Percentiles rank a stretch among this genome's conserved stretches.
phyloP scores from a whole-genome alignment of 2,329 filamentous ascomycete species.

The Fusarium annulatum region DNA sequence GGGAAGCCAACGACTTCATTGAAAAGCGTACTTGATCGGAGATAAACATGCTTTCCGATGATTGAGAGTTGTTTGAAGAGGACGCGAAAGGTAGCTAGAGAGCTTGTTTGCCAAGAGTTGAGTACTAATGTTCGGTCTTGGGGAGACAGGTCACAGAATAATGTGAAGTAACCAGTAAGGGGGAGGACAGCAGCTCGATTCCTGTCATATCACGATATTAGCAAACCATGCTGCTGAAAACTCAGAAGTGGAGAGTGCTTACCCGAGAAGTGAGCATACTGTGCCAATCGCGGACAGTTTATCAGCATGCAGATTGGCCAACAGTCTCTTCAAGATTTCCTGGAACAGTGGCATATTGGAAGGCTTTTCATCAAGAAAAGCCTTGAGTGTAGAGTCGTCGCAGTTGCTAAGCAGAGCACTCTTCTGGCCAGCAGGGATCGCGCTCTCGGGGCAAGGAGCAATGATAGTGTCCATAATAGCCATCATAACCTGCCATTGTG shows the following conservation, averaged over 20 bases:
- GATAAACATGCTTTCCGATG: background rate
- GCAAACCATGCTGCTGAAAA: too few species aligned
- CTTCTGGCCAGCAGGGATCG: background rate
- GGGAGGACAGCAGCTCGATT: background rate
- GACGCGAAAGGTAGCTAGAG: background rate
- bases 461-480: conserved; percentile 1
- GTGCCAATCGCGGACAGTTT: background rate
- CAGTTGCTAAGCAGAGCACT: background rate
- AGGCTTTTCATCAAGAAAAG: background rate
- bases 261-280: background rate
- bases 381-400: background rate
- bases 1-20: background rate
- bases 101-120: background rate
- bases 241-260: background rate
- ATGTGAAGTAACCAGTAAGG: background rate
- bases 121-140: background rate
- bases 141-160: background rate
- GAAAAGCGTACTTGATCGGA: background rate
- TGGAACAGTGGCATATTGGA: background rate
- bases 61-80: background rate
- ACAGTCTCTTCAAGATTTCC: background rate
- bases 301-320: background rate
- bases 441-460: background rate
- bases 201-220: background rate
- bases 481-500: background rate